phyloP scores from a whole-genome alignment of 2,329 filamentous ascomycete genomes.

The Trichoderma afroharzianum region DNA sequence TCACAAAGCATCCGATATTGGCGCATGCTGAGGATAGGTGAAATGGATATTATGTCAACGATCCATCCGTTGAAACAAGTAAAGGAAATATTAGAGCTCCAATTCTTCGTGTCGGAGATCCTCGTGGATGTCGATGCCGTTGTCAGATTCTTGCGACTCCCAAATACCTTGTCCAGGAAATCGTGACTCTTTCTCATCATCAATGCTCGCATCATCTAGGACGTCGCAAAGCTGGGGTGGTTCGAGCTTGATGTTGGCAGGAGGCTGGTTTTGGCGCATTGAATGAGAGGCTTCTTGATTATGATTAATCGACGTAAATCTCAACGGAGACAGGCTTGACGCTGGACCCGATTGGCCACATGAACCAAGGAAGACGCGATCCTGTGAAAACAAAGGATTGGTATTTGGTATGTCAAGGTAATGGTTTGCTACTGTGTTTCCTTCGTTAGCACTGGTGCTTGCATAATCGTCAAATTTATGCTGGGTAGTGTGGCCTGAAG shows the following conservation, averaged over 20 bases:
- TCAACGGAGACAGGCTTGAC: conserved; percentile 26
- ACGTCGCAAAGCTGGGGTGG: conserved; percentile 26
- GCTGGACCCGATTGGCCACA: conserved; percentile 25
- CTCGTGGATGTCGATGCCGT: conserved; percentile 24
- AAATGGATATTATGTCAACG: not conserved
- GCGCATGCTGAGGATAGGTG: not conserved
- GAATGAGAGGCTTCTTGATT: conserved; percentile 21
- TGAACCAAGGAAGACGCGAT: conserved; percentile 29
- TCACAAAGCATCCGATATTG: not conserved
- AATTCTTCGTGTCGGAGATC: conserved; percentile 26
- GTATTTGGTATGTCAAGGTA: conserved; percentile 29
- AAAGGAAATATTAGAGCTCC: conserved; percentile 22
- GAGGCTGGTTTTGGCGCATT: conserved; percentile 19
- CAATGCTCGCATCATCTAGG: conserved; percentile 21
- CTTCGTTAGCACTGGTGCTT: conserved; percentile 21
- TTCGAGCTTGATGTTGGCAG: conserved; percentile 26
- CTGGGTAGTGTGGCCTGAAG: conserved; percentile 24
- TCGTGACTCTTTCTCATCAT: conserved; percentile 26
- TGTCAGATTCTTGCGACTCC: conserved; percentile 24
- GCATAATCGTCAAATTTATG: conserved; percentile 29
- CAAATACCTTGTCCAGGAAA: conserved; percentile 23
- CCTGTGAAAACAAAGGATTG: conserved; percentile 34
- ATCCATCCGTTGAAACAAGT: not conserved
- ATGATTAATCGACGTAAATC: conserved; percentile 31
- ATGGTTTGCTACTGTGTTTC: conserved; percentile 22